Evolutionary conservation across 371 early-diverging fungal species (phyloP).

Genomic region (Lichtheimia ramosa): DNA sequence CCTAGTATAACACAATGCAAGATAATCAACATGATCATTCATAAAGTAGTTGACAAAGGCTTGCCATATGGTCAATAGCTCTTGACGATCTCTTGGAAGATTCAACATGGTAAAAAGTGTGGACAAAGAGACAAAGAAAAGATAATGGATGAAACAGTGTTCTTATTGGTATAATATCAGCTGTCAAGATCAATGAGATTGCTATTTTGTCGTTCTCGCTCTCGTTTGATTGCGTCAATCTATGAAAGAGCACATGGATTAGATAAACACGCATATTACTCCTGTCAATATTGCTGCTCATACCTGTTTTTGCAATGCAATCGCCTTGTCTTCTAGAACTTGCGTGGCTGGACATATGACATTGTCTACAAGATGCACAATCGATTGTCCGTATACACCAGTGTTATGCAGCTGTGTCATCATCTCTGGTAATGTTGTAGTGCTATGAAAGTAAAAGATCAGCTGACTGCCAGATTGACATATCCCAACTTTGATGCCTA

Average conservation of each 20-base stretch:
- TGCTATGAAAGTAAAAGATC: not conserved
- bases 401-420: slow-evolving; percentile 57
- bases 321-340: slow-evolving; percentile 25
- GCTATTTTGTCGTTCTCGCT: slow-evolving; percentile 1
- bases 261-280: not conserved
- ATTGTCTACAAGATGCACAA: slow-evolving; percentile 55
- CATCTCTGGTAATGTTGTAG: slow-evolving; percentile 22
- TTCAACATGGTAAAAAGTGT: not conserved
- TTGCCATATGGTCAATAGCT: slow-evolving; percentile 11
- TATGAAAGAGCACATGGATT: not conserved
- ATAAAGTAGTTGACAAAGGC: not conserved
- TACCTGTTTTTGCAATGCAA: slow-evolving; percentile 28
- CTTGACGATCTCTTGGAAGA: not conserved
- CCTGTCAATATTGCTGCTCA: not conserved
- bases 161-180: too few species aligned
- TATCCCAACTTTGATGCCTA: not conserved
- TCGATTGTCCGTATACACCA: slow-evolving; percentile 57
- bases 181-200: slow-evolving; percentile 10
- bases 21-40: not conserved
- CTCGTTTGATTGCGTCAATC: slow-evolving; percentile 12
- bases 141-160: not conserved
- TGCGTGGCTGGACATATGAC: slow-evolving; percentile 56
- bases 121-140: not conserved
- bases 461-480: too few species aligned
- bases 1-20: slow-evolving; percentile 1